Evolutionary conservation across 192 early-diverging fungal genomes (phyloP).

Genomic region (Linnemannia schmuckeri): DNA sequence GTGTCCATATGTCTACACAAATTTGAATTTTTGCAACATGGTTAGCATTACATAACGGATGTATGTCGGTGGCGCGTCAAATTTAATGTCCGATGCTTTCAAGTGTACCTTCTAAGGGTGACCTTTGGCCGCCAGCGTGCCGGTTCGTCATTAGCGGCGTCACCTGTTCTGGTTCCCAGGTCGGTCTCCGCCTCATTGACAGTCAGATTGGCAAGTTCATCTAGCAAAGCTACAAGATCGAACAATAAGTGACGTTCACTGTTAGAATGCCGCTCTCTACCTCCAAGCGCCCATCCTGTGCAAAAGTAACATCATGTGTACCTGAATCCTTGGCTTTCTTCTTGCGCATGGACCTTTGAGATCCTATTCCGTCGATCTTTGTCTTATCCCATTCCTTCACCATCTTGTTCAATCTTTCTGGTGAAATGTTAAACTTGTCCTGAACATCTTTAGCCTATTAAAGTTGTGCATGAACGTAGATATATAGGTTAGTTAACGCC

Average conservation of each 20-base stretch:
- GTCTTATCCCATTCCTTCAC: constrained; percentile 60
- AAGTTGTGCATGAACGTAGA: neutral
- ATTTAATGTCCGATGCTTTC: neutral
- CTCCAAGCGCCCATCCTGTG: neutral
- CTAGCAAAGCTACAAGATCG: constrained; percentile 10
- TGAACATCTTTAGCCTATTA: constrained; percentile 64
- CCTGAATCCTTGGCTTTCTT: constrained; percentile 46
- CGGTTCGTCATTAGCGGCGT: constrained; percentile 5
- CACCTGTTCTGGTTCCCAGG: constrained; percentile 5
- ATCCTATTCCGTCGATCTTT: constrained; percentile 15
- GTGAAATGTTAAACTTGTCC: constrained; percentile 65
- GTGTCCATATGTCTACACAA: constrained; percentile 40
- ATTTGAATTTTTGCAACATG: neutral
- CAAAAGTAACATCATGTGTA: neutral
- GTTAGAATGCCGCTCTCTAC: neutral
- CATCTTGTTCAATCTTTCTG: constrained; percentile 61
- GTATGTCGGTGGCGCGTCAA: neutral
- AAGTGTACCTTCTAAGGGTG: constrained; percentile 28
- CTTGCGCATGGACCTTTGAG: constrained; percentile 35
- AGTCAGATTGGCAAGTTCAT: constrained; percentile 33
- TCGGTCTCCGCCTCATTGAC: constrained; percentile 21
- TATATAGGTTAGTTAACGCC: neutral
- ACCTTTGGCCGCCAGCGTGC: constrained; percentile 43
- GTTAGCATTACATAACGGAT: constrained; percentile 24
- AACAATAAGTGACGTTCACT: neutral